Evolutionary conservation across 257 asterid species (phyloP).

Genomic region (Verbena officinalis): DNA sequence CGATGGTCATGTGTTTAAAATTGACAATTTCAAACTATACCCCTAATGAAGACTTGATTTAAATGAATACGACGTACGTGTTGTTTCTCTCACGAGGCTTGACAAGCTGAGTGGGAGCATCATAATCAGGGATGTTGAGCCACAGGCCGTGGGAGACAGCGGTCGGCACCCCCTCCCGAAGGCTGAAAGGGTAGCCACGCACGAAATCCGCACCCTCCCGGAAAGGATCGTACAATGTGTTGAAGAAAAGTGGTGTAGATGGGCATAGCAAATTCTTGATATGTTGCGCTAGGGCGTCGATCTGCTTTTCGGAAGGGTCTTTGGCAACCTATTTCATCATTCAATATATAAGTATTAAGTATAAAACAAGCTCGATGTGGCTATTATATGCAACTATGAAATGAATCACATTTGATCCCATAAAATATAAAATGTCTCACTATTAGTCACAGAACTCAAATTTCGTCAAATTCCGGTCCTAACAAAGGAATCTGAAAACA

Average conservation of each 20-base stretch:
- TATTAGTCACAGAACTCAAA: too few species aligned
- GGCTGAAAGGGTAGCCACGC: slow-evolving; percentile 70
- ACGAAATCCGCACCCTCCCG: slow-evolving; percentile 65
- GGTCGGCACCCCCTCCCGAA: slow-evolving; percentile 45
- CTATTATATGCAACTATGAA: too few species aligned
- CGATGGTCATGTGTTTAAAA: too few species aligned
- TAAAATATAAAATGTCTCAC: too few species aligned
- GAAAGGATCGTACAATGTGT: slow-evolving; percentile 65
- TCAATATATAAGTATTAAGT: too few species aligned
- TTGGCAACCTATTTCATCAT: slow-evolving; percentile 51
- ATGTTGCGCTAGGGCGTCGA: slow-evolving; percentile 51
- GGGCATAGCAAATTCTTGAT: slow-evolving; percentile 47
- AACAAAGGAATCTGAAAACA: too few species aligned
- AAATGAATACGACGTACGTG: too few species aligned
- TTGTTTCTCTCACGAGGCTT: slow-evolving; percentile 72
- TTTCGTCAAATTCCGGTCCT: too few species aligned
- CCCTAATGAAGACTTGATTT: too few species aligned
- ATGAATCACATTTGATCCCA: too few species aligned
- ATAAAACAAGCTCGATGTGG: too few species aligned
- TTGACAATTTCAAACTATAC: too few species aligned
- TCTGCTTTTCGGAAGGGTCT: slow-evolving; percentile 60
- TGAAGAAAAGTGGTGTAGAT: slow-evolving; percentile 51
- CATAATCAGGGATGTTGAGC: slow-evolving; percentile 73
- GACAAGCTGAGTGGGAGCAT: slow-evolving; percentile 73
- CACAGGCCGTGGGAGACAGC: slow-evolving; percentile 76